Conservation (phyloP, 2,329 filamentous ascomycete genomes). For the Zasmidium citrigriseum region DNA sequence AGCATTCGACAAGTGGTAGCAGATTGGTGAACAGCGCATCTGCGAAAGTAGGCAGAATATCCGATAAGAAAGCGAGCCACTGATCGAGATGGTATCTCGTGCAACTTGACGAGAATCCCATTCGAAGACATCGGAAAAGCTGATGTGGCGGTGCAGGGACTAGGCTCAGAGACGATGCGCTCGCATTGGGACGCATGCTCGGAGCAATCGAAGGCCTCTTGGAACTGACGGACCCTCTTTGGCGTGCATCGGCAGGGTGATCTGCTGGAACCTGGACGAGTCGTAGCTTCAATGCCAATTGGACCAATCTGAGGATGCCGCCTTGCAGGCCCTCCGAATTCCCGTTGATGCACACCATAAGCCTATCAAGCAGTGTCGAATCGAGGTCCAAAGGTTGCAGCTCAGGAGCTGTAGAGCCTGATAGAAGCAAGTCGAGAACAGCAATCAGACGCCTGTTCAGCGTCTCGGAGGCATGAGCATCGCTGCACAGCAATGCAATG, state of each 20-base stretch:
- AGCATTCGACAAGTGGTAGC: constrained; percentile 84
- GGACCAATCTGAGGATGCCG: constrained; percentile 75
- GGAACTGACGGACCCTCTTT: constrained; percentile 8
- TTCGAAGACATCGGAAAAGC: constrained; percentile 81
- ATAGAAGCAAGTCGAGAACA: constrained; percentile 26
- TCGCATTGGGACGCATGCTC: constrained; percentile 6
- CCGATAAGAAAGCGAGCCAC: constrained; percentile 84
- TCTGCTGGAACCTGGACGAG: constrained; percentile 6
- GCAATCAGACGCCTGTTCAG: constrained; percentile 20
- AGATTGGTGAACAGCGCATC: constrained; percentile 86
- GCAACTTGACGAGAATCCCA: constrained; percentile 72
- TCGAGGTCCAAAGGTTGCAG: constrained; percentile 29
- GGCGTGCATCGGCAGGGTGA: background rate
- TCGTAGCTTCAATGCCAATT: constrained; percentile 68
- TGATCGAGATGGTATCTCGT: constrained; percentile 82
- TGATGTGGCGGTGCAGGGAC: constrained; percentile 61
- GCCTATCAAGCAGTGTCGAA: constrained; percentile 23
- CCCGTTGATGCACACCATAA: constrained; percentile 25
- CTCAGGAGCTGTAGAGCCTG: constrained; percentile 15
- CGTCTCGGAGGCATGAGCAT: constrained; percentile 10
- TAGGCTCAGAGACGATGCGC: background rate
- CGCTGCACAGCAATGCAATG: constrained; percentile 22
- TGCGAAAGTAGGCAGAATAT: constrained; percentile 81
- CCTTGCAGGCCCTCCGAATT: constrained; percentile 27
- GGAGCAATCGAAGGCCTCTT: constrained; percentile 8